Conservation (phyloP, 2,329 filamentous ascomycete genomes). For the Bimuria novae-zelandiae region DNA sequence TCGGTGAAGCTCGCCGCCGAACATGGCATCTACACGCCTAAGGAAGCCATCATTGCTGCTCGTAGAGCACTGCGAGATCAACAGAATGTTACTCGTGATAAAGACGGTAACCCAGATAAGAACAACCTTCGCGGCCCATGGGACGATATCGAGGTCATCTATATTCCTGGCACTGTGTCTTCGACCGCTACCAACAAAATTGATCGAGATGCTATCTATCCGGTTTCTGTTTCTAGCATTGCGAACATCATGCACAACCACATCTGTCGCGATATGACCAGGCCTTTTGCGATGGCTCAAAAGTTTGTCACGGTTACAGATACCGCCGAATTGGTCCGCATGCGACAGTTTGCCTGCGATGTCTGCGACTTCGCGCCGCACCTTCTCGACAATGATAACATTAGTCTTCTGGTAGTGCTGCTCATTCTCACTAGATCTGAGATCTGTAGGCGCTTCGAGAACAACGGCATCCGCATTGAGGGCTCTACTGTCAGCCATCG, state of each 20-base stretch:
- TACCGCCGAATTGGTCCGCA: constrained; percentile 34
- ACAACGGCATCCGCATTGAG: constrained; percentile 46
- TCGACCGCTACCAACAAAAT: constrained; percentile 43
- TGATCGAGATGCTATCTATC: constrained; percentile 41
- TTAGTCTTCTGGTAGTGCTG: constrained; percentile 42
- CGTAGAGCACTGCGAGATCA: constrained; percentile 26
- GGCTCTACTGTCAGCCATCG: constrained; percentile 45
- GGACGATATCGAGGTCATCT: constrained; percentile 46
- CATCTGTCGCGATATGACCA: constrained; percentile 42
- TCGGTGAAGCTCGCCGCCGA: constrained; percentile 37
- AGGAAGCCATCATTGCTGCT: constrained; percentile 41
- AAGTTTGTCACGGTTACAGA: constrained; percentile 41
- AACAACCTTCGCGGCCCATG: constrained; percentile 31
- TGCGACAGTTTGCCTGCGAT: constrained; percentile 42
- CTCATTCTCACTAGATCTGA: constrained; percentile 44
- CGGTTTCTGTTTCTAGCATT: constrained; percentile 41
- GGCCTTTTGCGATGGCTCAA: constrained; percentile 40
- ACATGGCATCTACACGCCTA: constrained; percentile 33
- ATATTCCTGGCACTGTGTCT: constrained; percentile 44
- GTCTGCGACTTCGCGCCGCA: constrained; percentile 46
- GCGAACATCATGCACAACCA: constrained; percentile 40
- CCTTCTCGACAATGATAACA: constrained; percentile 46
- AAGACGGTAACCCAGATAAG: constrained; percentile 19
- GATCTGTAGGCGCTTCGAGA: constrained; percentile 40
- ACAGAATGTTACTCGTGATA: constrained; percentile 23